Conservation (phyloP, 1,284 basidiomycete species). For the Peniophora sp. region DNA sequence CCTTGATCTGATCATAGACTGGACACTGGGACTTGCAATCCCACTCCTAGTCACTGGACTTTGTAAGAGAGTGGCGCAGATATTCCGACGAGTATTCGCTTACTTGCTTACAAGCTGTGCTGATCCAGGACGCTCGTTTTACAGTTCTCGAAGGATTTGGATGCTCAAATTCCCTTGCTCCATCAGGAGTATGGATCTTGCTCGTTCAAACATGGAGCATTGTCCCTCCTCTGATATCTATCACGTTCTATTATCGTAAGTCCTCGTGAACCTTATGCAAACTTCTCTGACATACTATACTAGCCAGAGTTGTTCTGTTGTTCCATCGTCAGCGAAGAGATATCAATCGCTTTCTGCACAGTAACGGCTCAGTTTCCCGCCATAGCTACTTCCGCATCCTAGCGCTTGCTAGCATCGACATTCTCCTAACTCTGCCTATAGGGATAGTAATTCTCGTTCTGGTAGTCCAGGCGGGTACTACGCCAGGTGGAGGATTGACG, state of each 20-base stretch:
- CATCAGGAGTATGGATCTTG: background rate
- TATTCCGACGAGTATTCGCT: too few species aligned
- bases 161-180: background rate
- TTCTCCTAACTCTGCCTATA: background rate
- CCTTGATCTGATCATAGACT: too few species aligned
- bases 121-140: too few species aligned
- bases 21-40: too few species aligned
- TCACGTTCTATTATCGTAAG: background rate
- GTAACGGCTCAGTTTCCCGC: background rate
- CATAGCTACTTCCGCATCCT: background rate
- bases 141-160: background rate
- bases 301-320: background rate
- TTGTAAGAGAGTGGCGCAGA: too few species aligned
- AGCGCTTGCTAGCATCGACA: background rate
- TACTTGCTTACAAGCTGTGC: too few species aligned
- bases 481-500: too few species aligned
- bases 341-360: background rate
- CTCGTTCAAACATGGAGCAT: background rate
- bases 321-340: background rate
- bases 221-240: background rate
- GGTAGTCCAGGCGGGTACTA: too few species aligned
- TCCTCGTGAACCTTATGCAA: background rate
- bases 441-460: too few species aligned
- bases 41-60: too few species aligned
- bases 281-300: background rate